These are phyloP conservation scores for Lasiosphaeria ovina DNA, from an alignment of 495 filamentous ascomycete genomes.

Conservation along the genomic window DNA sequence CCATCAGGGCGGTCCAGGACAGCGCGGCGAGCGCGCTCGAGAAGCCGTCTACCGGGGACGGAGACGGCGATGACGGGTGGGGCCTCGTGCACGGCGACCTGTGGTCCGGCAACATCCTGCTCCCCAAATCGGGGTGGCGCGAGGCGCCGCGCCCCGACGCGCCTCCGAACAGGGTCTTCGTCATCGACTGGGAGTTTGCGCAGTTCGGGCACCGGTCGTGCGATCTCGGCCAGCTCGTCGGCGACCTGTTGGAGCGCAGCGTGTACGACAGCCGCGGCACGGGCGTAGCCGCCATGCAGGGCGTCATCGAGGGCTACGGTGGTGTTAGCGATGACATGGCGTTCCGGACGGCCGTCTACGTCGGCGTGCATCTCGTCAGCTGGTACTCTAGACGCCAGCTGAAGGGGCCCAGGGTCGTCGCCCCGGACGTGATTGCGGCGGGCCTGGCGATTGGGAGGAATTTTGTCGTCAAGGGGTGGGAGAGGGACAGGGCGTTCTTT, in stretches of 20 bases:
- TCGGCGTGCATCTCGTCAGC: slow-evolving; percentile 51
- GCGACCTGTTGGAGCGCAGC: slow-evolving; percentile 55
- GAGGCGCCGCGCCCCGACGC: not conserved
- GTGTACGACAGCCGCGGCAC: slow-evolving; percentile 44
- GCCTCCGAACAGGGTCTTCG: slow-evolving; percentile 12
- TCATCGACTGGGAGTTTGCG: slow-evolving; percentile 56
- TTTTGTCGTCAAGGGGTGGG: slow-evolving; percentile 48
- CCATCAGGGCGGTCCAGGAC: slow-evolving; percentile 17
- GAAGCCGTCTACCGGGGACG: not conserved
- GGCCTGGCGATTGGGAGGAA: slow-evolving; percentile 49
- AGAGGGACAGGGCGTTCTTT: slow-evolving; percentile 45
- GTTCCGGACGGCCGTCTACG: slow-evolving; percentile 50
- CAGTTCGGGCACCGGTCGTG: slow-evolving; percentile 47
- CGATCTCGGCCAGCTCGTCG: slow-evolving; percentile 54
- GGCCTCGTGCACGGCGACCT: slow-evolving; percentile 56
- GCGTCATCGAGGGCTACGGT: slow-evolving; percentile 47
- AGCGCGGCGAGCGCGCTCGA: slow-evolving; percentile 33
- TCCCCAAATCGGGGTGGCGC: not conserved
- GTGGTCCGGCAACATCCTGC: slow-evolving; percentile 49
- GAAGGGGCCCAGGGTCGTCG: slow-evolving; percentile 42
- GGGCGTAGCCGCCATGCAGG: slow-evolving; percentile 42
- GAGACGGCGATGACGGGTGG: slow-evolving; percentile 5
- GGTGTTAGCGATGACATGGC: slow-evolving; percentile 43
- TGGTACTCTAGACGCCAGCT: slow-evolving; percentile 24
- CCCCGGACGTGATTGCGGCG: slow-evolving; percentile 35